Base-by-base conservation (phyloP, 495 filamentous ascomycete species). In the Talaromyces nanjingensis region DNA sequence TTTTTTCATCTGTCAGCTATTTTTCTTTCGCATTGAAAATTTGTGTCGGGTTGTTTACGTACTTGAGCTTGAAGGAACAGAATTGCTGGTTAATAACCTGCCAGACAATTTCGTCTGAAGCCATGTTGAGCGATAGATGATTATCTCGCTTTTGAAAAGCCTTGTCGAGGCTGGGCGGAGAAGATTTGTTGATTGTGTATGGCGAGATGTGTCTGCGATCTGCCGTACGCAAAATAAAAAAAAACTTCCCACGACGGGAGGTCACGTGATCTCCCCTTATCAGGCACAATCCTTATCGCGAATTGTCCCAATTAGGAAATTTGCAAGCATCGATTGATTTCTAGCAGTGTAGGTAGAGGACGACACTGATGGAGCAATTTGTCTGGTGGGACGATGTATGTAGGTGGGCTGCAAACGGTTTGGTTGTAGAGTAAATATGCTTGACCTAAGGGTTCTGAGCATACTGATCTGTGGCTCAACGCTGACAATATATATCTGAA, bases 21-120 rank as follows among this genome's bases (percentile, higher is more conserved):
- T 27, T 57, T 18, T 69, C 65, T 52, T 52, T 33, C 5, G 24
- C 14, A 42, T 27, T 39, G 11, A 56, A 56, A 56, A 56, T 49
- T 49, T n/a, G 27, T 27, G 22, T 53, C n/a, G 11, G 18, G 11
- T 7, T 39, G 9, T 42, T n/a, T 42, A 16, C 83, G 73, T 78
- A 94, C 90, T 98, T 98, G 65, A 98, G 81, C 70, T 97, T 98
- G 80, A 92, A 98, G 56, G 91, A 87, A 77, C 94, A 98, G 73
- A 97, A 97, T 75, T 97, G 91, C 76, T 97, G 87, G 74, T 92
- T 91, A 63, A 97, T 96, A 62, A 96, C 87, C 70, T 93, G 89
- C 94, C 94, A 98, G 69, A 98, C 91, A 67, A 98, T 96, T 75
- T 98, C 94, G 83, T 98, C 94, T 54, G 91, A 96, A 68, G 89